phyloP scores from a whole-genome alignment of 2,329 filamentous ascomycete genomes.

The Neonectria faginata region DNA sequence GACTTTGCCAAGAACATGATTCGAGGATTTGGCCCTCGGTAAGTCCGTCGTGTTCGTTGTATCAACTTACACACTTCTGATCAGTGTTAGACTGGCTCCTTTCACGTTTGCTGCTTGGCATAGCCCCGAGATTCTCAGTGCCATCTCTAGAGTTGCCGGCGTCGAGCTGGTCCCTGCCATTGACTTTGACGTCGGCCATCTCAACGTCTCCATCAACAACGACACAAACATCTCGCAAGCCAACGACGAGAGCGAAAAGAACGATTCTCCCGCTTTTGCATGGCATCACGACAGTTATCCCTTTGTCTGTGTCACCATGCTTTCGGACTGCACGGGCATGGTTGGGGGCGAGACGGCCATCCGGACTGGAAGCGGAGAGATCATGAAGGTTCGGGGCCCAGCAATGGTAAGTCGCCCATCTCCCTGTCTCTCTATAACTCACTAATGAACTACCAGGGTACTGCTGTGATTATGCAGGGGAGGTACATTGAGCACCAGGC shows the following conservation, averaged over 20 bases:
- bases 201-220: conserved; percentile 64
- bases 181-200: conserved; percentile 65
- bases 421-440: conserved; percentile 55
- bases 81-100: conserved; percentile 60
- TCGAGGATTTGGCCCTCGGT: conserved; percentile 60
- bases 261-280: conserved; percentile 66
- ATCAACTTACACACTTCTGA: neutral
- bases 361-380: conserved; percentile 61
- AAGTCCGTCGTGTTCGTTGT: conserved; percentile 45
- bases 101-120: conserved; percentile 70
- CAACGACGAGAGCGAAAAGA: conserved; percentile 38
- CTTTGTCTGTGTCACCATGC: conserved; percentile 75
- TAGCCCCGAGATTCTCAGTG: conserved; percentile 56
- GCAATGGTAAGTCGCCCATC: conserved; percentile 63
- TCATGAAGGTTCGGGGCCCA: conserved; percentile 69
- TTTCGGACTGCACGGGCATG: conserved; percentile 72
- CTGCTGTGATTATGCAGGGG: conserved; percentile 73
- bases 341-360: conserved; percentile 73
- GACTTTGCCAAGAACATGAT: conserved; percentile 64
- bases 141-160: conserved; percentile 64
- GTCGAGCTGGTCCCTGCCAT: conserved; percentile 66
- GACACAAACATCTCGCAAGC: conserved; percentile 49
- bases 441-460: conserved; percentile 56
- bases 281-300: conserved; percentile 76
- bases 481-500: conserved; percentile 75